Base-by-base conservation (phyloP, 2,329 filamentous ascomycete species). In the Aspergillus fumigatus region DNA sequence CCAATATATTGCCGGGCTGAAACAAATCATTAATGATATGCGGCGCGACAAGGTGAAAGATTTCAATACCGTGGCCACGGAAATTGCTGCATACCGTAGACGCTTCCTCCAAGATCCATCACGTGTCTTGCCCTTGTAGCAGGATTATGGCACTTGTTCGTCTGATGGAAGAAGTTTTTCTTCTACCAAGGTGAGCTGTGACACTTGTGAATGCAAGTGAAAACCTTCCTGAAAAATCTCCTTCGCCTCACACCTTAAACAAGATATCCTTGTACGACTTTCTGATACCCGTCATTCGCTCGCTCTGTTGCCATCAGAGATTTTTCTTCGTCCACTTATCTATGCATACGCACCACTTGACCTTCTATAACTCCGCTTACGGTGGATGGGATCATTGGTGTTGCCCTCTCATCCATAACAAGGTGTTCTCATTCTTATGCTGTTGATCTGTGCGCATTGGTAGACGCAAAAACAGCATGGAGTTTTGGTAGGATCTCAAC, bases 81-180 rank as follows among this genome's bases (percentile, higher is more conserved):
- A 79, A 62, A 79, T 81, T 68, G 77, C 76, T 62, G 73, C 73
- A 64, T 80, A 80, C 69, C 77, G 79, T 74, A 77, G 77, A 70
- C 75, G 74, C 65, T 79, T 79, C 62, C 74, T 79, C 40, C 69
- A 77, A 66, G 77, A 79, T 63, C 69, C 72, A 52, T 75, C 77
- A 54, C 73, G 75, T 62, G 70, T 79, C 64, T 67, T 79, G 59
- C 70, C 75, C 62, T 68, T 78, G 73, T 79, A 77, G 75, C 67
- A 58, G 59, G 51, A 47, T 25, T 21, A 26, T 23, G 19, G 11
- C 26, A 23, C 43, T 26, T 47, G 43, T 25, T 47, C 43, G 21
- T 47, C 21, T 47, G n/a, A 21, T 47, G 43, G 43, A 26, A 35
- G 27, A 54, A 58, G 38, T 45, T 40, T 50, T 53, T 61, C 48